phyloP scores from a whole-genome alignment of 2,329 filamentous ascomycete species.

The Exophiala aquamarina region DNA sequence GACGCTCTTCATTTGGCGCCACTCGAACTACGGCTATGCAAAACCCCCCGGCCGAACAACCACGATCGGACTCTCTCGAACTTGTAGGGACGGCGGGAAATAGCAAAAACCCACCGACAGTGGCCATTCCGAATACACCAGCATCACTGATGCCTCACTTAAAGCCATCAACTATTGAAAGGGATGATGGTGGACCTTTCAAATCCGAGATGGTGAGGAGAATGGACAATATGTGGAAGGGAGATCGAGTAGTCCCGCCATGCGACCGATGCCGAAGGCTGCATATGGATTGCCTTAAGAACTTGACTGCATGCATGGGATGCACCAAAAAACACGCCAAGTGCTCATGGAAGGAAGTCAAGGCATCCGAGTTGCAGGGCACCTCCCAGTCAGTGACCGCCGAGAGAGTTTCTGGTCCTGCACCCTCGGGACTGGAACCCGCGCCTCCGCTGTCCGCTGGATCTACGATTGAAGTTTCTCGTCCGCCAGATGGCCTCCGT shows the following conservation, averaged over 20 bases:
- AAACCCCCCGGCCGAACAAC: constrained; percentile 9
- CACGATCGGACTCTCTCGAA: constrained; percentile 23
- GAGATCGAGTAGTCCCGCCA: constrained; percentile 74
- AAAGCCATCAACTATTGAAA: constrained; percentile 48
- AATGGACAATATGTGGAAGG: constrained; percentile 73
- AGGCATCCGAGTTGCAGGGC: constrained; percentile 62
- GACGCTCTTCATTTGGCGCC: constrained; percentile 21
- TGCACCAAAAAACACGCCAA: constrained; percentile 90
- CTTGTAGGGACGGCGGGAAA: constrained; percentile 4
- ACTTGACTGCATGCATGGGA: constrained; percentile 80
- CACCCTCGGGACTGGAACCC: constrained; percentile 8
- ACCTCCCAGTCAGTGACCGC: constrained; percentile 21
- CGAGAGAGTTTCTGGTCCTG: constrained; percentile 18
- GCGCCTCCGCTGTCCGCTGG: constrained; percentile 11
- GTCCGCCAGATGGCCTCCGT: constrained; percentile 7
- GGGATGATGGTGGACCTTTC: constrained; percentile 59
- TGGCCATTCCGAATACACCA: constrained; percentile 57
- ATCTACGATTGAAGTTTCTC: constrained; percentile 15
- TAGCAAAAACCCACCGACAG: constrained; percentile 39
- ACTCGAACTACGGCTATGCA: constrained; percentile 15
- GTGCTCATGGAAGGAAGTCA: constrained; percentile 81
- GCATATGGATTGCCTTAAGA: constrained; percentile 79
- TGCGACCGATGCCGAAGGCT: constrained; percentile 81
- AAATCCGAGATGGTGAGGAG: constrained; percentile 68
- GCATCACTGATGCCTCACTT: constrained; percentile 51